Base-by-base conservation (phyloP, 352 stramenopile species). In the Phytopythium ostracodes region DNA sequence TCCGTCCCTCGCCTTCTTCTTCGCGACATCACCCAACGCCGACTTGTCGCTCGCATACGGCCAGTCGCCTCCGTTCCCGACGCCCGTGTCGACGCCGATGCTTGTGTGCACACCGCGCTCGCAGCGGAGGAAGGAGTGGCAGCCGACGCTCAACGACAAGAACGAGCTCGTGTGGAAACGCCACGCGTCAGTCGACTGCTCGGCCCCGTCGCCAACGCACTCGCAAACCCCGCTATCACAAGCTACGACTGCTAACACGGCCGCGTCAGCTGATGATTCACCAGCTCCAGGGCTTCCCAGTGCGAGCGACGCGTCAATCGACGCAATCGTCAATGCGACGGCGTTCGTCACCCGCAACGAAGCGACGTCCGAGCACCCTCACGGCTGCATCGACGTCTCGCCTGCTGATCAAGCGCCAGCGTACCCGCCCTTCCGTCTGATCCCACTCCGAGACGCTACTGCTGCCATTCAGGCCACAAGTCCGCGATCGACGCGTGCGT, bases 101-200 rank as follows among this genome's bases (percentile, higher is more conserved):
- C 58, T 51, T n/a, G 44, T 49, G 18, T 59, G 33, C 15, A 59
- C 53, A 6, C 53, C 53, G 22, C 20, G 53, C 2, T 59, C 53
- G 11, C 53, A 64, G 36, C 70, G 67, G 33, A 67, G 76, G 27
- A 79, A 77, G n/a, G 76, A 86, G 57, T 86, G 76, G 76, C 64
- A 63, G 27, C 52, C 67, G 2, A 52, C 59, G 9, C 22, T 81
- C 0, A 64, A 70, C 15, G 54, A 59, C 4, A 31, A 70, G 2
- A 69, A 68, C 33, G 55, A 76, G 14, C 61, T 76, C 27, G 69
- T 86, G 20, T 86, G 76, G 76, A 56, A 62, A 7, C 56, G 67
- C 46, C 56, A 67, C 35, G 38, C 27, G 18, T 64, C 56, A 12
- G 29, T 55, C 27, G 57, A 24, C n/a, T 27, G 35, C 27, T 50